These are phyloP conservation scores for Tetrahymena thermophila DNA, from an alignment of 73 alveolate genomes.

Conservation along the genomic window DNA sequence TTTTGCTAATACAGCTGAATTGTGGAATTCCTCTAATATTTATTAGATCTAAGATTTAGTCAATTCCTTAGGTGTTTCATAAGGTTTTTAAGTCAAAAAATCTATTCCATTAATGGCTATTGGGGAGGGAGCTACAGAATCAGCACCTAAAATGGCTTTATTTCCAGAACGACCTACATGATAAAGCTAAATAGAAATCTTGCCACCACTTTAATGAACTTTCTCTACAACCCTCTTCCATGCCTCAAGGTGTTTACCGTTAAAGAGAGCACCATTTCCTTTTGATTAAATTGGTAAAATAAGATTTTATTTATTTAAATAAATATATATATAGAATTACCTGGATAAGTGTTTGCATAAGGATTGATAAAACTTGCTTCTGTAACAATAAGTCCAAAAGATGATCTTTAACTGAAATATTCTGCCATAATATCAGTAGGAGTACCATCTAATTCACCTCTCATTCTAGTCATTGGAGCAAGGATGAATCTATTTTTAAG, in stretches of 20 bases:
- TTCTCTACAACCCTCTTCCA: constrained; percentile 35
- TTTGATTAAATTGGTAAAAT: not conserved
- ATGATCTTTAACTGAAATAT: constrained; percentile 27
- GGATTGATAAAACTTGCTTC: constrained; percentile 14
- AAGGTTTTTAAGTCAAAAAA: not conserved
- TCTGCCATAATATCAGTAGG: constrained; percentile 20
- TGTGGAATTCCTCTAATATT: constrained; percentile 47
- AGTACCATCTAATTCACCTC: constrained; percentile 9
- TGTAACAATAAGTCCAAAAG: constrained; percentile 19
- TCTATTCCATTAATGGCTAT: constrained; percentile 10
- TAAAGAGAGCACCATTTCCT: constrained; percentile 35
- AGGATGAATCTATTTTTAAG: constrained; percentile 15
- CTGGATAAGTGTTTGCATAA: constrained; percentile 9
- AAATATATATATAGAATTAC: not conserved
- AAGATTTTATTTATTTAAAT: not conserved
- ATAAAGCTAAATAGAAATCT: constrained; percentile 21
- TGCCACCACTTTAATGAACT: constrained; percentile 33
- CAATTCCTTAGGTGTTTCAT: not conserved
- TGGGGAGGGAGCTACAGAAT: constrained; percentile 24
- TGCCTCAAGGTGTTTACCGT: constrained; percentile 14
- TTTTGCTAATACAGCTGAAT: constrained; percentile 54
- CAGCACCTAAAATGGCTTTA: constrained; percentile 8
- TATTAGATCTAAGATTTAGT: constrained; percentile 31
- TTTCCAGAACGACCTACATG: constrained; percentile 45
- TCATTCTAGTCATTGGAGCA: constrained; percentile 41